phyloP scores from a whole-genome alignment of 2,329 filamentous ascomycete genomes.

The Botrytis medusae region DNA sequence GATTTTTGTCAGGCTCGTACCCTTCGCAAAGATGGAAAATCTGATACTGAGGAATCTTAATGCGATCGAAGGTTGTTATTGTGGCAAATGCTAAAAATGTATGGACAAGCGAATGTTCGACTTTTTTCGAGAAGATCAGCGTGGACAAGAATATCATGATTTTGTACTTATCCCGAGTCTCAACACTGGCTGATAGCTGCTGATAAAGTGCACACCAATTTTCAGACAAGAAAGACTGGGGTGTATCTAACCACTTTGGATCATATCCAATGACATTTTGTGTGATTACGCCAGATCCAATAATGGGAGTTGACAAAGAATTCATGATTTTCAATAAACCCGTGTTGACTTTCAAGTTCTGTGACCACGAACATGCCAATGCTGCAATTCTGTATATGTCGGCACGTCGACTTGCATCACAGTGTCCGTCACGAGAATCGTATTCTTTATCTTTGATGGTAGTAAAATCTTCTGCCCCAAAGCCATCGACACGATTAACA shows the following conservation, averaged over 20 bases:
- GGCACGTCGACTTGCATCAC: constrained; percentile 20
- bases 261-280: constrained; percentile 23
- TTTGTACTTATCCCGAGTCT: constrained; percentile 30
- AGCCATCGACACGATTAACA: constrained; percentile 39
- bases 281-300: not conserved
- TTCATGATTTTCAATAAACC: constrained; percentile 31
- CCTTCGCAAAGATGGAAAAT: constrained; percentile 24
- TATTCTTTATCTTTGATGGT: constrained; percentile 40
- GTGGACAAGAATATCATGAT: constrained; percentile 38
- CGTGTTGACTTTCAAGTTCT: constrained; percentile 16
- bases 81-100: constrained; percentile 40
- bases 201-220: constrained; percentile 34
- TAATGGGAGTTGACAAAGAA: constrained; percentile 25
- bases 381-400: constrained; percentile 25
- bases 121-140: constrained; percentile 32
- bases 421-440: constrained; percentile 35
- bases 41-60: not conserved
- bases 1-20: constrained; percentile 3
- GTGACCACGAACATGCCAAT: constrained; percentile 31
- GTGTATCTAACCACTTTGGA: constrained; percentile 27
- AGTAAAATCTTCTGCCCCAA: constrained; percentile 44
- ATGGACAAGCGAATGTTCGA: constrained; percentile 33
- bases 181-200: constrained; percentile 23
- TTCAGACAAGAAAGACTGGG: constrained; percentile 25
- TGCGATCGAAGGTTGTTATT: constrained; percentile 25